Base-by-base conservation (phyloP, 495 filamentous ascomycete species). In the Xylaria sp. region DNA sequence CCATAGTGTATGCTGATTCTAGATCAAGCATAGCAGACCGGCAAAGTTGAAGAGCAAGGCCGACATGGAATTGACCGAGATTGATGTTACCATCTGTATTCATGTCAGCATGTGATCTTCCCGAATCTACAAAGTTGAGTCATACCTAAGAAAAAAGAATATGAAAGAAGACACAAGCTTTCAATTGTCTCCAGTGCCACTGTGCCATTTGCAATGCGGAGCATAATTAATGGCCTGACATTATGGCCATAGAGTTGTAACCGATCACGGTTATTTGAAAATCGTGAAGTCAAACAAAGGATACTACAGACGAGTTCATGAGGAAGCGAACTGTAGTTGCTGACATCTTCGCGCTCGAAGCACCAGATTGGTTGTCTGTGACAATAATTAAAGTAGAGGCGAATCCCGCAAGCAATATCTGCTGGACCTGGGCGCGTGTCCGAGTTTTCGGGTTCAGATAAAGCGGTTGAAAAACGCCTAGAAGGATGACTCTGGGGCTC, bases 321-420 rank as follows among this genome's bases (percentile, higher is more conserved):
- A 0, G 81, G 78, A 7, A 82, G 70, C 29, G 71, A 76, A 33
- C 75, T 78, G 24, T 76, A 73, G n/a, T 83, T 79, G 17, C 74
- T 79, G 21, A 84, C 74, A 50, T 85, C 82, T 62, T 85, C 80
- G 1, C 80, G 77, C 43, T 85, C 81, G 57, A 85, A 82, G 58
- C 83, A 84, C 83, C 83, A 85, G 48, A 85, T 81, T 17, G 83
- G 83, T 59, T 85, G 83, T 55, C 83, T 73, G 69, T 85, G 83
- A 61, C 83, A 85, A 62, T 81, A 83, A 65, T 82, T 77, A 37
- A 85, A 82, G 58, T 85, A 85, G 9, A 83, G 76, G 55, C 81
- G 79, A 29, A 85, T 76, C 7, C 78, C 80, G 52, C 75, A 77
- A 17, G 78, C 73, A 3, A 85, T 73, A 15, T 76, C 70, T 0